Evolutionary conservation across 441 rosid species (phyloP).

Genomic region (Eutrema salsugineum): DNA sequence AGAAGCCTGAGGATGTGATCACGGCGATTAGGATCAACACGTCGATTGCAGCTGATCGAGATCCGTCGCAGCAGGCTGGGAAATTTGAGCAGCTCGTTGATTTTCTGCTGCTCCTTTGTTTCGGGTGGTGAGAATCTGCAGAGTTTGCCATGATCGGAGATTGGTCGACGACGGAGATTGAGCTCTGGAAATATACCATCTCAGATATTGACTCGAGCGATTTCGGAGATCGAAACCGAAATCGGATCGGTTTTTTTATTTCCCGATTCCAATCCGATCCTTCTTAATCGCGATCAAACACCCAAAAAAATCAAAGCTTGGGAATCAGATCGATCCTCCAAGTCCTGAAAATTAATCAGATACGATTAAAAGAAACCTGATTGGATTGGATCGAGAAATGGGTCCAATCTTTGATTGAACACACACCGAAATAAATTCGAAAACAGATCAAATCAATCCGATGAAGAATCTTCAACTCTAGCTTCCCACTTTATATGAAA

Average conservation of each 20-base stretch:
- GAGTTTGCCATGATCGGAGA: conserved; percentile 62
- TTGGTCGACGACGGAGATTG: conserved; percentile 75
- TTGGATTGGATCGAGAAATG: neutral
- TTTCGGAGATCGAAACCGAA: conserved; percentile 1
- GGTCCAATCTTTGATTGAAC: conserved; percentile 16
- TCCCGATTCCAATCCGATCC: conserved; percentile 21
- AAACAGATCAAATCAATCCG: conserved; percentile 14
- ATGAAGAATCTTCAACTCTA: neutral
- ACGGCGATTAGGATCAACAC: conserved; percentile 71
- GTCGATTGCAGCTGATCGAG: conserved; percentile 73
- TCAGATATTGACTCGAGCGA: conserved; percentile 29
- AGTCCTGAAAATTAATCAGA: neutral
- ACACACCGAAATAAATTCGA: neutral
- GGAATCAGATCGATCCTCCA: neutral
- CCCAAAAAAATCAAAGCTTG: neutral
- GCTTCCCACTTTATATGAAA: neutral
- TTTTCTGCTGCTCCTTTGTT: conserved; percentile 43
- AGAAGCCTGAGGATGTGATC: conserved; percentile 67
- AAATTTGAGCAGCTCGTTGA: conserved; percentile 32
- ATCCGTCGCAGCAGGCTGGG: conserved; percentile 49
- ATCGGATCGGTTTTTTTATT: conserved; percentile 9
- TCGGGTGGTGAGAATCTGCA: conserved; percentile 33
- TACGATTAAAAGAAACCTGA: neutral
- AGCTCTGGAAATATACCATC: conserved; percentile 75
- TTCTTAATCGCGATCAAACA: neutral